Evolutionary conservation across 106 monocot genomes (phyloP), one percentile per base, ranked within the genome.

Genomic region (Dioscorea alata): DNA sequence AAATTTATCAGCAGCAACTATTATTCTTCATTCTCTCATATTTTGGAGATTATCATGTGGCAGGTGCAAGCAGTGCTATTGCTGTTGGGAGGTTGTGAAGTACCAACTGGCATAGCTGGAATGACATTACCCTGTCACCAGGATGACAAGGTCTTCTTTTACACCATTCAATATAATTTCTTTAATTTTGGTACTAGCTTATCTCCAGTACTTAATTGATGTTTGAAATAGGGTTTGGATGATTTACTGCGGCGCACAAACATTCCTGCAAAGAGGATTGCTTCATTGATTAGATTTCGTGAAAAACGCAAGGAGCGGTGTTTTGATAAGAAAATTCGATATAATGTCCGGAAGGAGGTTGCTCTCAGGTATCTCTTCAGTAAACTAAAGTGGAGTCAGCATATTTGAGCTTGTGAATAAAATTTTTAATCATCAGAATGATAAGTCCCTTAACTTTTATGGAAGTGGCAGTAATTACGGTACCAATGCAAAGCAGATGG

Each of bases 31-130:
- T 42, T 42, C 42, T 42, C 2, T 6, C 10, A 42, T 42, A 42
- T 42, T 42, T 42, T 42, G 42, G 10, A 42, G 4, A 42, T 42
- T 8, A 54, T 18, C 13, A 18, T 54, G 54, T 59, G 75, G 50
- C 69, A 95, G 90, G 94, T 95, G 56, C 94, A 95, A 86, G 94
- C 94, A 61, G 94, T 95, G 12, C 69, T 95, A 32, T 67, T 95
- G 59, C 65, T 95, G 18, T 60, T 95, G 57, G 90, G 94, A 64
- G 85, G 90, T 19, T 80, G 79, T 68, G 94, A 88, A 69, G 60
- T 90, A 35, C 85, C 94, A 25, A 25, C 73, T 71, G 71, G 78
- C 62, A 32, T 72, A 49, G 58, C 79, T 66, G 57, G 69, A 63
- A 69, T 65, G 56, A 48, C 75, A 68, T 57, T 66, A 59, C 63